Evolutionary conservation across 2,329 filamentous ascomycete genomes (phyloP).

Genomic region (Pseudomassariella vexata): DNA sequence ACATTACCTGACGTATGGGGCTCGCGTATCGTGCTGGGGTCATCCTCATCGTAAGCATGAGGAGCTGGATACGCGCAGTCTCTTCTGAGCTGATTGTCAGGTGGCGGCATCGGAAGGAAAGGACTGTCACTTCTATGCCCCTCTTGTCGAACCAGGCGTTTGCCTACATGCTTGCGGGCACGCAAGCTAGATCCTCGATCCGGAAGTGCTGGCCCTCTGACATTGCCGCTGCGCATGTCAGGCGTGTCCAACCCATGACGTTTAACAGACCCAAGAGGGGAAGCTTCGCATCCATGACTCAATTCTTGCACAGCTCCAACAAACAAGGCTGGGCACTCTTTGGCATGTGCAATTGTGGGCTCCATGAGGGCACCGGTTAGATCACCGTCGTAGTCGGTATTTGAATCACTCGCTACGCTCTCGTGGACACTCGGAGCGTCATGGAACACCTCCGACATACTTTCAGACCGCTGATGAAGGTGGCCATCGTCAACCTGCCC

Average conservation of each 20-base stretch:
- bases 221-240: slow-evolving; percentile 14
- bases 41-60: slow-evolving; percentile 17
- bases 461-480: slow-evolving; percentile 7
- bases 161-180: slow-evolving; percentile 9
- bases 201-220: slow-evolving; percentile 9
- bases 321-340: slow-evolving; percentile 2
- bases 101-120: slow-evolving; percentile 17
- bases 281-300: slow-evolving; percentile 8
- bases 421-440: slow-evolving; percentile 12
- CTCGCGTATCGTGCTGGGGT: slow-evolving; percentile 9
- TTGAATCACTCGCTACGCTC: slow-evolving; percentile 10
- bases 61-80: slow-evolving; percentile 4
- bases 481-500: slow-evolving; percentile 16
- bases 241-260: slow-evolving; percentile 8
- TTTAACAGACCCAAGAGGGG: slow-evolving; percentile 8
- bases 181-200: slow-evolving; percentile 5
- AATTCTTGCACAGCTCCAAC: slow-evolving; percentile 9
- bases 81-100: slow-evolving; percentile 12
- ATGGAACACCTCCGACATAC: slow-evolving; percentile 9
- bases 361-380: too few relatives aligned
- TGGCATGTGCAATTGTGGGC: slow-evolving; percentile 6
- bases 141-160: slow-evolving; percentile 4
- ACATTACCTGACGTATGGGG: slow-evolving; percentile 9
- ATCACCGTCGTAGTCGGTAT: slow-evolving; percentile 8
- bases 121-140: slow-evolving; percentile 10